Evolutionary conservation across 2,329 filamentous ascomycete species (phyloP).

Genomic region (Tolypocladium sp.): DNA sequence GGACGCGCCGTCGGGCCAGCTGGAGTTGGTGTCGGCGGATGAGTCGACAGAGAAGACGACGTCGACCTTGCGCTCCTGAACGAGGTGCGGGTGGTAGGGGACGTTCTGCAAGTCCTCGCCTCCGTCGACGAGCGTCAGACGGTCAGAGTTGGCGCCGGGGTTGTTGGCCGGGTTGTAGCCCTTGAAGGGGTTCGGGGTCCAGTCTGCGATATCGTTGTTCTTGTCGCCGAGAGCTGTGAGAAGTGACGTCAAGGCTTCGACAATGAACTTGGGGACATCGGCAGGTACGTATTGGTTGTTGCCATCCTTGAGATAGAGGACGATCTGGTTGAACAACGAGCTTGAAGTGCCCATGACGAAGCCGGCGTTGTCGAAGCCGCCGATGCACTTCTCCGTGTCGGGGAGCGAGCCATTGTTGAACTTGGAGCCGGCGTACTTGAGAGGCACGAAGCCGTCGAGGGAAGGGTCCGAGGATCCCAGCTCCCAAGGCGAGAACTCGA

Average conservation of each 20-base stretch:
- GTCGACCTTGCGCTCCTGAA: conserved; percentile 43
- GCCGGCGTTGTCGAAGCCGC: conserved; percentile 70
- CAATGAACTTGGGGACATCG: conserved; percentile 29
- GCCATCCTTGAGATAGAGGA: conserved; percentile 56
- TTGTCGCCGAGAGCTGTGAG: conserved; percentile 45
- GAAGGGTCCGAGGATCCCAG: conserved; percentile 55
- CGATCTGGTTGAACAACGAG: conserved; percentile 64
- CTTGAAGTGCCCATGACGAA: conserved; percentile 78
- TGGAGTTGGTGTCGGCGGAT: conserved; percentile 46
- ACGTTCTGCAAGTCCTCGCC: conserved; percentile 75
- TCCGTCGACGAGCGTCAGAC: conserved; percentile 69
- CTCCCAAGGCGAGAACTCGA: conserved; percentile 58
- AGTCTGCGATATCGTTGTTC: conserved; percentile 69
- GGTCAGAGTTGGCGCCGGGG: conserved; percentile 30
- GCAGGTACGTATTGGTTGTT: conserved; percentile 40
- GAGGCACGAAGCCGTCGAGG: conserved; percentile 49
- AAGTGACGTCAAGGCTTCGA: conserved; percentile 38
- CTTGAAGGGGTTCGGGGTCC: conserved; percentile 50
- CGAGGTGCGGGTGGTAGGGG: conserved; percentile 57
- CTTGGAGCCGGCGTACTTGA: conserved; percentile 50
- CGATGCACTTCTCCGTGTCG: conserved; percentile 35
- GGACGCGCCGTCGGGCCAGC: conserved; percentile 54
- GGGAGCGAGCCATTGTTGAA: conserved; percentile 40
- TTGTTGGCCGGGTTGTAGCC: conserved; percentile 39
- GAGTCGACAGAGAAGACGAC: conserved; percentile 59